phyloP scores from a whole-genome alignment of 352 stramenopile genomes.

The Pelagophyceae sp. region DNA sequence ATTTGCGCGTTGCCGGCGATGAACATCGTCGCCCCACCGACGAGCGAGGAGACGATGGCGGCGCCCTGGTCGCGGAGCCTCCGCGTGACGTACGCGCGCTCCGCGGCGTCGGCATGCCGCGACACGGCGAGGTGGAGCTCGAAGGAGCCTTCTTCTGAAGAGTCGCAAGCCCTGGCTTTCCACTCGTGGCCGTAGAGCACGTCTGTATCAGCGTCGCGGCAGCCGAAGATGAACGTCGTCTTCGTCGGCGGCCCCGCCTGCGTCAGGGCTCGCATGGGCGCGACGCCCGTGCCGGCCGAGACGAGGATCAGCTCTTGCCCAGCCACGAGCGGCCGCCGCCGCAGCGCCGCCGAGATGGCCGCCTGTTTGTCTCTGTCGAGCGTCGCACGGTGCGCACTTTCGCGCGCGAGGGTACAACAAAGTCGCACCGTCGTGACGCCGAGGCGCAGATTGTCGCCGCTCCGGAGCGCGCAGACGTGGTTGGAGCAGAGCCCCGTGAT shows the following conservation, averaged over 20 bases:
- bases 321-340: too few species aligned
- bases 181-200: not conserved
- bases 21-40: not conserved
- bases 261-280: slow-evolving; percentile 6
- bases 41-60: not conserved
- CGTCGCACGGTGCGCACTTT: too few species aligned
- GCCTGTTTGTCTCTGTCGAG: too few species aligned
- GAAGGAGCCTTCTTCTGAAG: not conserved
- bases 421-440: not conserved
- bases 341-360: not conserved
- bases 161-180: not conserved
- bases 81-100: not conserved
- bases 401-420: not conserved
- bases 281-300: not conserved
- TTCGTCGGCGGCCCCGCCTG: slow-evolving; percentile 3
- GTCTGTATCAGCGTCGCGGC: not conserved
- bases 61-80: not conserved
- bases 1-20: slow-evolving; percentile 6
- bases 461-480: not conserved
- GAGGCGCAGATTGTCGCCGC: not conserved
- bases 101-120: not conserved
- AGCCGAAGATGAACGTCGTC: slow-evolving; percentile 2
- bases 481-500: not conserved
- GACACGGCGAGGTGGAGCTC: slow-evolving; percentile 1
- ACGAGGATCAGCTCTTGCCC: not conserved